Base-by-base conservation (phyloP, 306 rosid species). In the Acacia melanoxylon region DNA sequence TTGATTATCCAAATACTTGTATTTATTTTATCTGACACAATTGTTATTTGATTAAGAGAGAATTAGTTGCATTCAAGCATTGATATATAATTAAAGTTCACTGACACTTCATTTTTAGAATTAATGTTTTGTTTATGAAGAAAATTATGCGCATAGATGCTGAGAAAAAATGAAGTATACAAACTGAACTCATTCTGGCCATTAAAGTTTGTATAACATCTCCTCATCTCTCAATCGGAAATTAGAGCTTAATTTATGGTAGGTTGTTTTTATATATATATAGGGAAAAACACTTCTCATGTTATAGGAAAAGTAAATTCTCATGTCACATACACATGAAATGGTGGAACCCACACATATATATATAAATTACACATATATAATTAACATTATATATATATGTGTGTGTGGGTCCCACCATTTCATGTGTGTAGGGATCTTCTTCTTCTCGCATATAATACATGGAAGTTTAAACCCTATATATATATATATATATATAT, bases 1-100 rank as follows among this genome's bases (percentile, higher is more conserved):
- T 74, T 79, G 68, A 54, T 86, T 68, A 58, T 79, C 78, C 77
- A 40, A 71, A 81, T 65, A 86, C 81, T 74, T 86, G 85, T 83
- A 80, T 54, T 89, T 69, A 41, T 69, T 69, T 83, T 80, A 82
- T 13, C 72, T 48, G 52, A 48, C 4, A 16, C 66, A 62, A 7
- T 25, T 78, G 80, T 86, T 76, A 65, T 75, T 81, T 78, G 61
- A 63, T 81, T 81, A 74, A 68, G 69, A 40, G 40, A 76, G 46
- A 40, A 51, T 79, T 45, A 81, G 40, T 84, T 86, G 82, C 41
- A 88, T 58, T 76, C 78, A 80, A 71, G 41, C 44, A 15, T 61
- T 67, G 51, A 40, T 25, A 25, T 58, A 48, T 66, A 71, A 75
- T 46, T 31, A 17, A 84, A 51, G 29, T 63, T 54, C 46, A 22